Evolutionary conservation across 345 rosid species (phyloP).

Genomic region (Populus nigra): DNA sequence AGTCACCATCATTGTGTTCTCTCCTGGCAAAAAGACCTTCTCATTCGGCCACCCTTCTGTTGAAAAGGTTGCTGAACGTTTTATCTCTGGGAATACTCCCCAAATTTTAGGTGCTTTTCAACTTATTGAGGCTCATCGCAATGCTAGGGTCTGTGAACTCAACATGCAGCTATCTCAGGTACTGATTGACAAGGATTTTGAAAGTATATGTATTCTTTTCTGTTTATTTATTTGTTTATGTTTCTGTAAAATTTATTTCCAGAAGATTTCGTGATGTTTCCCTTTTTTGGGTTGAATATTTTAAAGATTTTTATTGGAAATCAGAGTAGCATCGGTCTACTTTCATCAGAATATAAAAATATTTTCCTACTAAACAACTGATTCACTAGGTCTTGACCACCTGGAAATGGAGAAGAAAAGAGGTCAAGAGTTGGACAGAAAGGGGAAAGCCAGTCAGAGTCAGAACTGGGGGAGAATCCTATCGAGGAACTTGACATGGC

Average conservation of each 20-base stretch:
- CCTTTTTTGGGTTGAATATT: neutral
- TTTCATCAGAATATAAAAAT: neutral
- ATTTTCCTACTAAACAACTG: neutral
- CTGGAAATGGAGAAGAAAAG: constrained; percentile 48
- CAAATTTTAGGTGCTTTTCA: constrained; percentile 21
- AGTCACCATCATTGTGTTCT: constrained; percentile 19
- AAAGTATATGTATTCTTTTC: neutral
- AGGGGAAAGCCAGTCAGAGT: constrained; percentile 18
- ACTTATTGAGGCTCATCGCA: constrained; percentile 45
- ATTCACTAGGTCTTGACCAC: constrained; percentile 17
- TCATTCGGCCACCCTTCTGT: constrained; percentile 28
- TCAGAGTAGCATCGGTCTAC: too few relatives aligned
- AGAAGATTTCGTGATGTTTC: too few relatives aligned
- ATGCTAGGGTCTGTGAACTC: constrained; percentile 41
- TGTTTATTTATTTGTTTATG: neutral
- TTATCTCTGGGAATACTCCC: constrained; percentile 17
- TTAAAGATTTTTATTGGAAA: too few relatives aligned
- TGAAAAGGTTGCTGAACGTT: constrained; percentile 14
- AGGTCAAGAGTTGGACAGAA: constrained; percentile 34
- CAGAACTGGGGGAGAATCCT: constrained; percentile 52
- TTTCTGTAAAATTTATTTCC: too few relatives aligned
- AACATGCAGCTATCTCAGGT: constrained; percentile 34
- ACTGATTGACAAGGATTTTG: neutral
- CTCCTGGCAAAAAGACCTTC: constrained; percentile 23
- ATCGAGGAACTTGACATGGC: constrained; percentile 21